Base-by-base conservation (phyloP, 1,284 basidiomycete species). In the Rugiboletus extremiorientalis region DNA sequence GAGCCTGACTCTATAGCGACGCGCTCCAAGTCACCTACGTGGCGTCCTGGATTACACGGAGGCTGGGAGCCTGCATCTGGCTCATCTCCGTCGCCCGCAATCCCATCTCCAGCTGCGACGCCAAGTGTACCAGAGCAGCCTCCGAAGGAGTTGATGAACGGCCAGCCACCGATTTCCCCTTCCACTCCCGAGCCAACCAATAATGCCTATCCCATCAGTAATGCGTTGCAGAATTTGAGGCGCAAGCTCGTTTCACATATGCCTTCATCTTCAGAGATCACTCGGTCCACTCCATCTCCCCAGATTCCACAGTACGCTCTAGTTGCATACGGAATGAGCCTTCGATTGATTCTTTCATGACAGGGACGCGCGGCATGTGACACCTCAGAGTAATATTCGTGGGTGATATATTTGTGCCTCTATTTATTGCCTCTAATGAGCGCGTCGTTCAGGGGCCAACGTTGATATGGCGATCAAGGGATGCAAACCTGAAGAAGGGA, bases 391-490 rank as follows among this genome's bases (percentile, higher is more conserved):
- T 56, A 79, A 82, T 58, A 89, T 90, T 43, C 73, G 88, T 88
- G 63, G 48, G 79, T 68, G 23, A 14, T n/a, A 12, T n/a, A 15
- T 33, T 9, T 33, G 31, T 28, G 30, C 28, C 3, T 40, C 36
- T 36, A 33, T n/a, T 14, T 31, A 31, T 45, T 15, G n/a, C 47
- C 33, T 41, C 37, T 55, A 41, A 58, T 27, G 23, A 4, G 37
- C 48, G 55, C 47, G 46, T 47, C 37, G 38, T 43, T 22, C 46
- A 90, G 88, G 79, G 8, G 79, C 82, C 7, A 89, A 89, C 59
- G 87, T 91, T 51, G 80, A 88, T 42, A 84, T 86, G 74, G 93
- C 93, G 4, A 84, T 96, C 60, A 84, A 79, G 54, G 91, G 89
- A 1, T 94, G 89, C 71, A 80, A 84, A 49, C 83, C 85, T 8